Base-by-base conservation (phyloP, 305 asterid genomes). In the Coffea humblotiana region DNA sequence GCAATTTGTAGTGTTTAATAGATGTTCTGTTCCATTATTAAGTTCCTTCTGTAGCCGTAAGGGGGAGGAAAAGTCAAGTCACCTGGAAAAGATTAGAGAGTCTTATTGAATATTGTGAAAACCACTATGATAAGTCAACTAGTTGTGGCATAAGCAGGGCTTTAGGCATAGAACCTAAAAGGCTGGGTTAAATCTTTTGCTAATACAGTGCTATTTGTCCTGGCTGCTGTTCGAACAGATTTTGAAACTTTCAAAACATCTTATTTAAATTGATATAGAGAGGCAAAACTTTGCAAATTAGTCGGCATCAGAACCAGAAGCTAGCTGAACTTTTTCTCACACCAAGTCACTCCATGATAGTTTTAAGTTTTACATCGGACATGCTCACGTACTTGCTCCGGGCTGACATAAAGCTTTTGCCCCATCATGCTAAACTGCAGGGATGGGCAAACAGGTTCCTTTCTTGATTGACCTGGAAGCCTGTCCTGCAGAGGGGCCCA, bases 391-490 rank as follows among this genome's bases (percentile, higher is more conserved):
- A 96, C 99, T 98, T 96, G 99, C 88, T 94, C 98, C 14, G 94
- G 95, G 85, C 97, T 92, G 78, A 96, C 89, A 77, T 90, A 93
- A 48, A 96, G 98, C 88, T 96, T 96, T 74, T 98, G 98, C 47
- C 99, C 98, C 97, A 96, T 96, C 88, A 96, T 88, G 81, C 99
- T 96, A 90, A 96, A 94, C 83, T 94, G 98, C 71, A 96, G 97
- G 71, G 92, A 88, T 11, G 91, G 78, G 73, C 99, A 96, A 15
- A 96, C 99, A 14, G 99, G 99, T 84, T 90, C 99, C 89, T 96
- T 96, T 77, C 99, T 77, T 77, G 89, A 88, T 78, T 90, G 96
- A 79, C 95, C 94, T 71, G 90, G 98, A 81, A 91, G 88, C 79
- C 84, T 91, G 86, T 90, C 94, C 83, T 88, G 97, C 85, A 94